These are phyloP conservation scores for Pichia californica DNA, from an alignment of 805 yeast genomes.

Conservation along the genomic window DNA sequence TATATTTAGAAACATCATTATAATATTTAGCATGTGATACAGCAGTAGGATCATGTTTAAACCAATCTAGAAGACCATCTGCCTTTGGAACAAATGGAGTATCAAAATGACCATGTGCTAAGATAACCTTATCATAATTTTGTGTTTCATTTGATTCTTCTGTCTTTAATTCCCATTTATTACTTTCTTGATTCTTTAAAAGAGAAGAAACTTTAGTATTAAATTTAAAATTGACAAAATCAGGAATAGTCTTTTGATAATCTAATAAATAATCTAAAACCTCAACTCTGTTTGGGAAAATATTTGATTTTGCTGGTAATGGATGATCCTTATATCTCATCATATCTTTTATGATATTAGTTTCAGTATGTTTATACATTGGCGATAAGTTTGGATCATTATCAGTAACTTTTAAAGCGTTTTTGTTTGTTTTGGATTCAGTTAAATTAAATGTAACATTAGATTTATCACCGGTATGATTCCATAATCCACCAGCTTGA, in stretches of 20 bases:
- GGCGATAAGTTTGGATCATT: constrained; percentile 24
- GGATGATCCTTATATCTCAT: constrained; percentile 28
- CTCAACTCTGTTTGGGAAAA: constrained; percentile 54
- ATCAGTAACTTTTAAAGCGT: constrained; percentile 14
- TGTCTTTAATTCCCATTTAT: constrained; percentile 24
- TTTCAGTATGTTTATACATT: constrained; percentile 30
- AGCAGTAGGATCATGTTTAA: constrained; percentile 24
- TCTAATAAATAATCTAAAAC: constrained; percentile 54
- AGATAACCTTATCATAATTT: constrained; percentile 32
- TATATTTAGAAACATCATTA: constrained; percentile 27
- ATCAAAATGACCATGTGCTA: constrained; percentile 45
- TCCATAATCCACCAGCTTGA: constrained; percentile 31
- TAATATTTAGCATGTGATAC: constrained; percentile 42
- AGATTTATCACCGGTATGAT: constrained; percentile 25
- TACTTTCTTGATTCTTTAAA: constrained; percentile 20
- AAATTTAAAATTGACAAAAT: constrained; percentile 29
- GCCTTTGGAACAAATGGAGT: constrained; percentile 40
- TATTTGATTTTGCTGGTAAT: constrained; percentile 33
- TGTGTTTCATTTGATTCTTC: constrained; percentile 2
- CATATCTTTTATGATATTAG: constrained; percentile 27
- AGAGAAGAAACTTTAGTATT: constrained; percentile 44
- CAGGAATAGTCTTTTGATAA: constrained; percentile 43
- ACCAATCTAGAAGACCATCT: constrained; percentile 34
- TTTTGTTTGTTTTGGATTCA: constrained; percentile 12
- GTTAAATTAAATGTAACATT: constrained; percentile 16